Evolutionary conservation across 257 asterid genomes (phyloP).

Genomic region (Solanum phureja): DNA sequence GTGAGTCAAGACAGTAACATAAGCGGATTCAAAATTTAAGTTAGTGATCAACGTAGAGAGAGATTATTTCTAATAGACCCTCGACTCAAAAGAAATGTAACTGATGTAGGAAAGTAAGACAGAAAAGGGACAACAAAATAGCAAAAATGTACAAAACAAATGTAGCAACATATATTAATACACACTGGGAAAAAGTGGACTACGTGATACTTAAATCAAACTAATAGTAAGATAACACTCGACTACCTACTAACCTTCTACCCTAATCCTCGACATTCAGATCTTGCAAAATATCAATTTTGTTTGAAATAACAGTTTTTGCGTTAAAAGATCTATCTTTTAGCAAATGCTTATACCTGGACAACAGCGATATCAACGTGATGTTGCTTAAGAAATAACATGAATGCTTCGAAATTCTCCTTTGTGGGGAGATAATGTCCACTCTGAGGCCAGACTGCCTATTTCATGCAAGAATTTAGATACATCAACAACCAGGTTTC

Average conservation of each 20-base stretch:
- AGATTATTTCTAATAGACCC: not conserved
- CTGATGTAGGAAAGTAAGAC: too few species aligned
- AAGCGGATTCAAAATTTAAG: not conserved
- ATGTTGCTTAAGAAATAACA: slow-evolving; percentile 48
- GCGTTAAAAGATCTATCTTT: not conserved
- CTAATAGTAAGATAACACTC: not conserved
- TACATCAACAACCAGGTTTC: not conserved
- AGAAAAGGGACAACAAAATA: not conserved
- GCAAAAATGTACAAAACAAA: not conserved
- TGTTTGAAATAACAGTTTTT: not conserved
- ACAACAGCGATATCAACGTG: slow-evolving; percentile 48
- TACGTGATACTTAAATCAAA: not conserved
- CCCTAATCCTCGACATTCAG: fast-evolving
- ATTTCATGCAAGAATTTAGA: not conserved
- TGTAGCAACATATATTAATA: not conserved
- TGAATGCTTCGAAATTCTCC: slow-evolving; percentile 75
- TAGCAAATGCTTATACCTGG: slow-evolving; percentile 39
- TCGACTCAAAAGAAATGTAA: not conserved
- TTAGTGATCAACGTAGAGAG: not conserved
- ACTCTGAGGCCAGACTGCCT: slow-evolving; percentile 98
- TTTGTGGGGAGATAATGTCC: slow-evolving; percentile 95
- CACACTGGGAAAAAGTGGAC: not conserved
- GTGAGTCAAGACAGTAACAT: not conserved
- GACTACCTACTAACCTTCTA: not conserved
- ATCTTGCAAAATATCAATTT: not conserved